Evolutionary conservation across 2,329 filamentous ascomycete genomes (phyloP).

Genomic region (Nothopassalora personata): DNA sequence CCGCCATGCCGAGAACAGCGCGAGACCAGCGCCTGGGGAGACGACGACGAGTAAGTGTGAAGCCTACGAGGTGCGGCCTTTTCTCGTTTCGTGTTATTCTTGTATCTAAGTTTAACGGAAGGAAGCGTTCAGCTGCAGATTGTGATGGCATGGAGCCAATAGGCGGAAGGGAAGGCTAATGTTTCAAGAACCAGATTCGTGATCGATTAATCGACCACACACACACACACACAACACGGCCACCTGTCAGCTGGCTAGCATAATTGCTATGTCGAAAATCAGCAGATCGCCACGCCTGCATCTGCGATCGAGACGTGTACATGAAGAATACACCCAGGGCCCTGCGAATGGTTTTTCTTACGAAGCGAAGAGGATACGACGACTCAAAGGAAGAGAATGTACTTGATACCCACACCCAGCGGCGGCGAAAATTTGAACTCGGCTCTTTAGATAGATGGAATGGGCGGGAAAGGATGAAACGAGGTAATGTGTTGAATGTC

Average conservation of each 20-base stretch:
- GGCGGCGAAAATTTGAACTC: neutral
- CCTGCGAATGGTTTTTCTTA: conserved; percentile 21
- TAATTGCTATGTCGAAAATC: neutral
- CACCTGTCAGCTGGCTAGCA: neutral
- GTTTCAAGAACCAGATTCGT: conserved; percentile 9
- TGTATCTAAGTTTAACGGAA: neutral
- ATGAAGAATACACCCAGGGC: neutral
- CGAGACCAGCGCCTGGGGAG: conserved; percentile 7
- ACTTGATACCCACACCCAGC: neutral
- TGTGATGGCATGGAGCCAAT: neutral
- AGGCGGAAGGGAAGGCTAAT: neutral
- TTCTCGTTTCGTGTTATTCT: neutral
- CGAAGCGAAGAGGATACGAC: neutral
- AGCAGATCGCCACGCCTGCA: neutral
- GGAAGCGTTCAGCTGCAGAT: too few species aligned
- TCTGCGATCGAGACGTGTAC: neutral
- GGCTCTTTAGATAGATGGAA: neutral
- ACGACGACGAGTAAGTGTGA: conserved; percentile 11
- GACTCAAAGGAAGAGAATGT: neutral
- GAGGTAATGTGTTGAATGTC: neutral
- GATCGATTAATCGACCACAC: neutral
- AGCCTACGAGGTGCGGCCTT: conserved; percentile 4
- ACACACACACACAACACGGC: neutral
- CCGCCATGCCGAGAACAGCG: conserved; percentile 31
- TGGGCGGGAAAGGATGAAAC: neutral